phyloP scores from a whole-genome alignment of 306 rosid species.

The Rubus parviflorus region DNA sequence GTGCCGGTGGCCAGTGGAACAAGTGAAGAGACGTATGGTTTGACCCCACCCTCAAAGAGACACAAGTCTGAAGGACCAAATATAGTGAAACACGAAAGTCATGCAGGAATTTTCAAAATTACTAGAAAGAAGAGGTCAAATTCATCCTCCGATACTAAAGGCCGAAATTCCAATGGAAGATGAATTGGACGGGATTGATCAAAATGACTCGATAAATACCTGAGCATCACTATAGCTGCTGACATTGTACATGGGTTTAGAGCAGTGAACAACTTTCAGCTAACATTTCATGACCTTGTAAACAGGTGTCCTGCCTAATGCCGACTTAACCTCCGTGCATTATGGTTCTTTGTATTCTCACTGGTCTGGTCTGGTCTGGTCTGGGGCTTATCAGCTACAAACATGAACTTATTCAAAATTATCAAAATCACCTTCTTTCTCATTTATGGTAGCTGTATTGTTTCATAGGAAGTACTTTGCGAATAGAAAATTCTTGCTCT shows the following conservation, averaged over 20 bases:
- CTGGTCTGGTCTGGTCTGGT: slow-evolving; percentile 9
- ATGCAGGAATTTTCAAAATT: slow-evolving; percentile 70
- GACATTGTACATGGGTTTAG: slow-evolving; percentile 28
- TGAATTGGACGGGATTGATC: slow-evolving; percentile 63
- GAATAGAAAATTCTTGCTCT: neutral
- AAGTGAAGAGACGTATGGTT: slow-evolving; percentile 54
- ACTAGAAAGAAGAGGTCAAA: slow-evolving; percentile 84
- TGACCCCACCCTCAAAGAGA: slow-evolving; percentile 55
- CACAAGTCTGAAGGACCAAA: slow-evolving; percentile 52
- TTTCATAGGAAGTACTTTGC: neutral
- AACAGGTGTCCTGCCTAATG: slow-evolving; percentile 26
- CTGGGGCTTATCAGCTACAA: slow-evolving; percentile 25
- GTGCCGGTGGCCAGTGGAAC: slow-evolving; percentile 44
- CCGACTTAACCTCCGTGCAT: slow-evolving; percentile 26
- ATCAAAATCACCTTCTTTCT: slow-evolving; percentile 14
- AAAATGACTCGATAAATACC: slow-evolving; percentile 3
- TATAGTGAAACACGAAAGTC: slow-evolving; percentile 45
- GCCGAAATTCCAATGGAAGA: slow-evolving; percentile 70
- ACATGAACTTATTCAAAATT: slow-evolving; percentile 13
- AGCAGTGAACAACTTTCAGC: slow-evolving; percentile 22
- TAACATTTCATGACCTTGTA: slow-evolving; percentile 12
- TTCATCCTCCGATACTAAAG: slow-evolving; percentile 61
- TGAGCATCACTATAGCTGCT: slow-evolving; percentile 10
- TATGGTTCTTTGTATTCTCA: slow-evolving; percentile 18
- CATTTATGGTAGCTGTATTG: neutral